Base-by-base conservation (phyloP, 169 alveolate genomes). In the Fabrea salina region DNA sequence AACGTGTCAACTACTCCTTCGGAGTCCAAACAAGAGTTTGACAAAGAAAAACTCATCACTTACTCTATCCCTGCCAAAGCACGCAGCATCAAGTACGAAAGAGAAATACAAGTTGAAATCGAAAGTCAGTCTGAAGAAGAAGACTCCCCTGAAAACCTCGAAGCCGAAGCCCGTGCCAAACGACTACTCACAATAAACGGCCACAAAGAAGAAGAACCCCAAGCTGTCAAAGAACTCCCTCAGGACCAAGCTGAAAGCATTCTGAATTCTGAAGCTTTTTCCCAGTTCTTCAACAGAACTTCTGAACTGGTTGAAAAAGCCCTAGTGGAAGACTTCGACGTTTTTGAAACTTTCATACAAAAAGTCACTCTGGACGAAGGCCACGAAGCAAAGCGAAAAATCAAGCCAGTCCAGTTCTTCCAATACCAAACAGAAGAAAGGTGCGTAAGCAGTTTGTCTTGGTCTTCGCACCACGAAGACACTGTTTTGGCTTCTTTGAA, bases 361-460 rank as follows among this genome's bases (percentile, higher is more conserved):
- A 7, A 59, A 32, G 35, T 11, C 51, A 59, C 22, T 8, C 61
- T 80, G 39, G 90, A 61, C 5, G 90, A 67, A 25, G 58, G 44
- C 49, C n/a, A 56, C 3, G 84, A 84, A 13, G 49, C 22, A 70
- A 74, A 39, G 40, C n/a, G 40, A 47, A 44, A 27, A 71, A 72
- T 50, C 59, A 53, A 16, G 40, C 64, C 80, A n/a, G 70, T 82
- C 40, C 85, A 80, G 6, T 3, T 79, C 47, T 30, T 81, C 22
- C 85, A 82, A 50, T 89, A 83, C 66, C 64, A 71, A 61, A 91
- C 82, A 37, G 84, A 64, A 13, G 67, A 80, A 30, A 84, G 89
- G 40, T 75, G 89, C 39, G 78, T 90, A 32, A 82, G 89, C 22
- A 56, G 82, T 40, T 67, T 90, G 40, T 86, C 84, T 71, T 90